A percentile compares a stretch with the other conserved stretches of the same genome.
Conservation (phyloP, 495 filamentous ascomycete species). For the Penicillium cataractarum region DNA sequence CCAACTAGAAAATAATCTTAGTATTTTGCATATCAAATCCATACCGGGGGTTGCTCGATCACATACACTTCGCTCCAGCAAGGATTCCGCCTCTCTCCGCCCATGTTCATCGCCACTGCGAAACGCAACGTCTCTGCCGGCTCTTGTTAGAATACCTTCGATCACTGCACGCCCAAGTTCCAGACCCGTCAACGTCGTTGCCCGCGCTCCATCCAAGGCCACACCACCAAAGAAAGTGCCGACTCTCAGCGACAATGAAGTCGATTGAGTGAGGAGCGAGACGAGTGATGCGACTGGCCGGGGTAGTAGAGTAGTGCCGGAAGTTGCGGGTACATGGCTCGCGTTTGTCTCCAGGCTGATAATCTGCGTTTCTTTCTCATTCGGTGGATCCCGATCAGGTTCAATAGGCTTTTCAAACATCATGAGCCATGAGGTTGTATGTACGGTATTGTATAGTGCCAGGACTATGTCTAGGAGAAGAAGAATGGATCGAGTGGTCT, state of each 20-base stretch:
- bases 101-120: constrained; percentile 59
- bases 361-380: constrained; percentile 12
- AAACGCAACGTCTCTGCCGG: constrained; percentile 66
- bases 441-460: not conserved
- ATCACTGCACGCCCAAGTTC: constrained; percentile 69
- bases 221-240: constrained; percentile 67
- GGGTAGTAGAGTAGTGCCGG: constrained; percentile 67
- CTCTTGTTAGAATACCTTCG: constrained; percentile 66
- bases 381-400: constrained; percentile 4
- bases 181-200: constrained; percentile 69
- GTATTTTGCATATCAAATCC: not conserved
- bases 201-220: constrained; percentile 65
- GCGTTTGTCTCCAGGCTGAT: constrained; percentile 14
- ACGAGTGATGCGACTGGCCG: constrained; percentile 68
- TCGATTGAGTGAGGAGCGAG: constrained; percentile 68
- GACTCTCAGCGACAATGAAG: constrained; percentile 71
- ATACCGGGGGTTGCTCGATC: not conserved
- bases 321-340: constrained; percentile 34
- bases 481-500: not conserved
- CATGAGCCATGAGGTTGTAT: constrained; percentile 27
- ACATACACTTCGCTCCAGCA: constrained; percentile 62
- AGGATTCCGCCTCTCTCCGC: constrained; percentile 61
- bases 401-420: constrained; percentile 29
- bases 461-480: constrained; percentile 5
- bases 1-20: constrained; percentile 43